Evolutionary conservation across 208 protist genomes (phyloP), one percentile per base, ranked within the genome.

Genomic region (Leishmania braziliensis): DNA sequence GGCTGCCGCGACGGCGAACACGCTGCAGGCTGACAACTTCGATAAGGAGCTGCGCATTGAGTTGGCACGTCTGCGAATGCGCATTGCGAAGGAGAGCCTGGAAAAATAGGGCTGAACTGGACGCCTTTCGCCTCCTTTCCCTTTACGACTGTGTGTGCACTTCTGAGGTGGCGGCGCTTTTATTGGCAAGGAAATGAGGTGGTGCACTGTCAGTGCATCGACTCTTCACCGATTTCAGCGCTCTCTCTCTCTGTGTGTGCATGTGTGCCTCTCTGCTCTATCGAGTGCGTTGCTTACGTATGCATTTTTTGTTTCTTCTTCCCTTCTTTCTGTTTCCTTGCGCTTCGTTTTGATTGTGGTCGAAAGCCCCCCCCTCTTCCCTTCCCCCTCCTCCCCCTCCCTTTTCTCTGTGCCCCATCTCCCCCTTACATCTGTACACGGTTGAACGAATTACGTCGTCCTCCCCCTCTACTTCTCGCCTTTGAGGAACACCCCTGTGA

Each of bases 1-100:
- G 43, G 18, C 69, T 0, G 66, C 66, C 29, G 62, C 53, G 26
- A 29, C 60, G 36, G 80, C 53, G 1, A 33, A 50, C 53, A 16
- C 29, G 36, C 36, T 43, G 60, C 68, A 75, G 56, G 71, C 71
- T 0, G 82, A 86, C 51, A 71, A 60, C 75, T 79, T 84, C 62
- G 82, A 85, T 68, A 82, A 75, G 82, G 81, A 85, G 68, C 72
- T 88, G 54, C 71, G 54, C 39, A 86, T 58, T 26, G 89, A 90
- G 80, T 56, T 84, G 77, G 78, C 12, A 18, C 88, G 84, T 16
- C 54, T 83, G 50, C 86, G 81, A 60, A 62, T 82, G 36, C 86
- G 87, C 48, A 90, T 89, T 73, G 82, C 80, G 5, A 86, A 84
- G 29, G 71, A 74, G 43, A 71, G 79, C 2, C 74, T 46, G 75